Evolutionary conservation across 2,329 filamentous ascomycete genomes (phyloP).

Genomic region (Alternaria viburni): DNA sequence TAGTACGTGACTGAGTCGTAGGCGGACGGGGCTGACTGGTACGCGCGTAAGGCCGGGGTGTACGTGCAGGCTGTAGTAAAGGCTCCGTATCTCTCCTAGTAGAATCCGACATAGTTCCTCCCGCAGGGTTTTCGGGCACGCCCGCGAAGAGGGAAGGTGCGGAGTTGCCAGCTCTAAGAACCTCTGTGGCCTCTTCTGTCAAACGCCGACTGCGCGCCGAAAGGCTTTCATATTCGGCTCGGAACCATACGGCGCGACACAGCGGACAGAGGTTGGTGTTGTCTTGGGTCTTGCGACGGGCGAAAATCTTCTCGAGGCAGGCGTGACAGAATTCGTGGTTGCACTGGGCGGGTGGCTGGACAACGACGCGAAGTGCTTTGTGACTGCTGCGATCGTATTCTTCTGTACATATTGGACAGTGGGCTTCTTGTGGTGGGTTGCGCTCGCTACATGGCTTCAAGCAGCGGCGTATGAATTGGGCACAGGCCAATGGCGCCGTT

Average conservation of each 20-base stretch:
- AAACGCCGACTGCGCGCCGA: background rate
- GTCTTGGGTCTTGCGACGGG: background rate
- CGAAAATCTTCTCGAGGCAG: background rate
- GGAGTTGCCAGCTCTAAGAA: background rate
- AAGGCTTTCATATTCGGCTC: background rate
- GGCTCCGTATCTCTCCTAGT: background rate
- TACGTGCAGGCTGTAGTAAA: background rate
- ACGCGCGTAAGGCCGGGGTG: background rate
- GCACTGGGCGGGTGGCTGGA: background rate
- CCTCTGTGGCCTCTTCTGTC: background rate
- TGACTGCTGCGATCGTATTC: background rate
- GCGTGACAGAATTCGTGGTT: background rate
- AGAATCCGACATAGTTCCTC: background rate
- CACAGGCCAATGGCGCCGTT: background rate
- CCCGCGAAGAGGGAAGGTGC: background rate
- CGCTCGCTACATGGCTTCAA: background rate
- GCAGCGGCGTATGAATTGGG: background rate
- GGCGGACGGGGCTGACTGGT: background rate
- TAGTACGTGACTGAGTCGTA: background rate
- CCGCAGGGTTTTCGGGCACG: background rate
- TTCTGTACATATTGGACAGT: background rate
- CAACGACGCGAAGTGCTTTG: background rate
- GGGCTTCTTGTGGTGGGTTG: background rate
- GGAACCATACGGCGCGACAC: background rate
- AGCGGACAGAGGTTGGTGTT: background rate